Percentiles rank a stretch among this genome's conserved stretches.
Evolutionary conservation across 441 rosid species (phyloP).

Genomic region (Arabidopsis hybrid): DNA sequence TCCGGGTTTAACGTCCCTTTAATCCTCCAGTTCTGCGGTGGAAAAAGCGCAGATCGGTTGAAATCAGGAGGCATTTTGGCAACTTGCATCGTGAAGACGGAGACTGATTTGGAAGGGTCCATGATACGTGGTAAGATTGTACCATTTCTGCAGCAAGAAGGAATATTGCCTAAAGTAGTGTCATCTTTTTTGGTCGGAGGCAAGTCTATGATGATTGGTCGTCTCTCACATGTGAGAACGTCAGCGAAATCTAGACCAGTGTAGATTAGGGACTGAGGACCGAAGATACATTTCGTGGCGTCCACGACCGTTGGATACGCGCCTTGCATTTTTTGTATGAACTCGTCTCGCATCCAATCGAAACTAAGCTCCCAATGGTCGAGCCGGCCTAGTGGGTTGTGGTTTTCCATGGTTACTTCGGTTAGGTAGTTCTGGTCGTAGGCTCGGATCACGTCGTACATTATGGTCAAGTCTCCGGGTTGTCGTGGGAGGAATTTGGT

Average conservation of each 20-base stretch:
- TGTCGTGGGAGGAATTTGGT: constrained; percentile 52
- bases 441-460: constrained; percentile 57
- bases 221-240: constrained; percentile 56
- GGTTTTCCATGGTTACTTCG: constrained; percentile 54
- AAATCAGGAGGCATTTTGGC: constrained; percentile 66
- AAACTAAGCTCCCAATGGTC: constrained; percentile 63
- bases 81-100: constrained; percentile 61
- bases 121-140: constrained; percentile 54
- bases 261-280: constrained; percentile 53
- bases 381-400: constrained; percentile 56
- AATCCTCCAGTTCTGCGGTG: constrained; percentile 60
- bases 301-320: constrained; percentile 59
- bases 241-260: constrained; percentile 52
- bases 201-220: constrained; percentile 55
- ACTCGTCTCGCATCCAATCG: constrained; percentile 62
- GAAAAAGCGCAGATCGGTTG: constrained; percentile 51
- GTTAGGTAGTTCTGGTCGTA: constrained; percentile 52
- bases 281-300: constrained; percentile 56
- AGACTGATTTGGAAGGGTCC: constrained; percentile 54
- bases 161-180: constrained; percentile 48
- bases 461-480: constrained; percentile 58
- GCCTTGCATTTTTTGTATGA: constrained; percentile 59
- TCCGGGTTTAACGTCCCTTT: constrained; percentile 54
- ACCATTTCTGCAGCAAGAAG: constrained; percentile 63
- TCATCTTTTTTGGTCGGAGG: constrained; percentile 58